phyloP scores from a whole-genome alignment of 164 flowering plant genomes.

The Berberis vulgaris region DNA sequence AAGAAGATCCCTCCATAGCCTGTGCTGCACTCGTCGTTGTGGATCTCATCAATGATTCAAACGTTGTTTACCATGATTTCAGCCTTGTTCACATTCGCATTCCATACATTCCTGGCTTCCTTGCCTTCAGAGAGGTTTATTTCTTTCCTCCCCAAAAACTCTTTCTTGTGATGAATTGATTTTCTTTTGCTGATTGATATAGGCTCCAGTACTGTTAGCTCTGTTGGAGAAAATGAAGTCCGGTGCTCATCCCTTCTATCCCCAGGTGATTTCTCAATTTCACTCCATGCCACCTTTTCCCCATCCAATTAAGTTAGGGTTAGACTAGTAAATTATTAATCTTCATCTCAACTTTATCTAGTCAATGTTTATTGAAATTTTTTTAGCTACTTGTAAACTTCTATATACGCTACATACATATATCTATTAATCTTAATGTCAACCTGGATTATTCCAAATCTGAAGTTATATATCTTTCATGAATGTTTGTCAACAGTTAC shows the following conservation, averaged over 20 bases:
- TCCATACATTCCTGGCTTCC: constrained; percentile 85
- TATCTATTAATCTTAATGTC: too few species aligned
- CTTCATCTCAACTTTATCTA: too few species aligned
- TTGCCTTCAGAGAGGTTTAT: constrained; percentile 85
- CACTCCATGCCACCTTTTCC: too few species aligned
- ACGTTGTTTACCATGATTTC: constrained; percentile 62
- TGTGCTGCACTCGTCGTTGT: constrained; percentile 74
- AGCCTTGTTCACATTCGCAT: constrained; percentile 35
- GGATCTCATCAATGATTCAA: constrained; percentile 30
- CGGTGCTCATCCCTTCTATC: constrained; percentile 36
- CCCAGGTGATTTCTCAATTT: constrained; percentile 44
- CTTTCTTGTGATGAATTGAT: background rate
- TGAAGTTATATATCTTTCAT: background rate
- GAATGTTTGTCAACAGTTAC: constrained; percentile 30
- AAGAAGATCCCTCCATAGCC: constrained; percentile 53
- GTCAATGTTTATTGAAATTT: too few species aligned
- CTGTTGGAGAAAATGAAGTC: constrained; percentile 64
- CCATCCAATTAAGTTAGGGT: too few species aligned
- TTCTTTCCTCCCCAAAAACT: background rate
- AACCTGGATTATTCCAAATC: background rate
- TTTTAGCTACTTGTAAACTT: too few species aligned
- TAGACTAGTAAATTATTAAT: too few species aligned
- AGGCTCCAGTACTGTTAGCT: constrained; percentile 74
- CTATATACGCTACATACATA: too few species aligned
- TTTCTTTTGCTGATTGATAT: too few species aligned